Base-by-base conservation (phyloP, 179 eudicot genomes). In the Beta macrorhiza region DNA sequence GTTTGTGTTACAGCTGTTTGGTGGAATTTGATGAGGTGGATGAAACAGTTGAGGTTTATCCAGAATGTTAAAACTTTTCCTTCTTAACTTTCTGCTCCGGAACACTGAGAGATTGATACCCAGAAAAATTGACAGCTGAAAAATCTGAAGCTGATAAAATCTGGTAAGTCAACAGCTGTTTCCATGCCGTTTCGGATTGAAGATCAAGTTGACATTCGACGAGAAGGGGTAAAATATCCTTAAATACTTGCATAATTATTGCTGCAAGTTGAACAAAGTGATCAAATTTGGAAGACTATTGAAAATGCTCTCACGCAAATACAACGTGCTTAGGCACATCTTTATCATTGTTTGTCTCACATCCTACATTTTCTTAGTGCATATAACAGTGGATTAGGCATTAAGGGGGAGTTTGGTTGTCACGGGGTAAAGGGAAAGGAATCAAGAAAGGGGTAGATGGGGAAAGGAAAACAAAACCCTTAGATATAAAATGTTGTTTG, bases 1-100 rank as follows among this genome's bases (percentile, higher is more conserved):
- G 20, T 57, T 44, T 42, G 3, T 57, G 8, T 69, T 22, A 72
- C 77, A 82, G 47, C 65, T 69, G 78, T 68, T 82, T 55, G 16
- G 65, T 70, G 53, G 82, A 85, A 82, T 82, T 62, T 82, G 44
- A 42, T 75, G 78, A 75, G 72, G 68, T 81, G 82, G 87, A 77
- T 74, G 51, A 57, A 37, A 72, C 72, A 52, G 82, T 58, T 64
- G 77, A 84, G 57, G 45, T 45, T 64, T 79, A 78, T 84, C 82
- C 77, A 67, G 72, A 82, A 62, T 78, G 80, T 19, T 57, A n/a
- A 51, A 37, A 29, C 47, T 56, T 58, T 67, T 51, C 19, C 32
- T 17, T 59, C 55, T 55, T 58, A 51, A 75, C 37, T 67, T 44
- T 80, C 45, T 62, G 58, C 59, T 64, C 47, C 15, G n/a, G 9